Evolutionary conservation across 176 grass and related monocot species (phyloP), one percentile per base, ranked within the genome.

Genomic region (Puya raimondii): DNA sequence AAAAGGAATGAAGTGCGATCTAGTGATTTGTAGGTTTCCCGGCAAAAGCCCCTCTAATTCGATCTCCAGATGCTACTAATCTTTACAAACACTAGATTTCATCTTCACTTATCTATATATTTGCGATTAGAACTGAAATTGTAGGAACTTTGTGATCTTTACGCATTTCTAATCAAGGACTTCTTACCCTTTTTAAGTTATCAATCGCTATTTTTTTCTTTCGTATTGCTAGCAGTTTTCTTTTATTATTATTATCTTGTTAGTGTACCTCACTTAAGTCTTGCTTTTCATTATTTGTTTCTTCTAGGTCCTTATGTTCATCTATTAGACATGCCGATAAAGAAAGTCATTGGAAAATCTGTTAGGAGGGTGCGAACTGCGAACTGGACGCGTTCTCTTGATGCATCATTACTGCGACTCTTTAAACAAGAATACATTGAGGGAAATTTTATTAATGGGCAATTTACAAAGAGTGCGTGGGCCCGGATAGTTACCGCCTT

Each of bases 341-440:
- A 67, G 29, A 67, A 48, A 67, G 29, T n/a, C n/a, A 29, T 12
- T 67, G 64, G 64, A 67, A 9, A 42, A 67, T 47, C 64, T 18
- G 64, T 47, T 67, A 67, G 11, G n/a, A 61, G 56, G 64, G 26
- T 27, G 47, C 64, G 64, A 14, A 47, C 25, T 3, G 64, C 64
- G 0, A 67, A 67, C 9, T 67, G 64, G 64, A 67, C 64, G 0
- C 23, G 64, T 15, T 10, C 23, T 16, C 64, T 42, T 67, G 64
- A 67, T 67, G 26, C 23, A 48, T 13, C 29, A n/a, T 42, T 67
- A 27, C 10, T 67, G 23, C 23, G 64, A 67, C 3, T 67, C 9
- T 18, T 67, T 23, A 67, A 67, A 67, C 64, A 67, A 47, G 64
- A 67, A n/a, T n/a, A 47, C 64, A 29, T 67, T 27, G 26, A 42